Conservation (phyloP, 2,329 filamentous ascomycete species). For the Ambrosiella xylebori region DNA sequence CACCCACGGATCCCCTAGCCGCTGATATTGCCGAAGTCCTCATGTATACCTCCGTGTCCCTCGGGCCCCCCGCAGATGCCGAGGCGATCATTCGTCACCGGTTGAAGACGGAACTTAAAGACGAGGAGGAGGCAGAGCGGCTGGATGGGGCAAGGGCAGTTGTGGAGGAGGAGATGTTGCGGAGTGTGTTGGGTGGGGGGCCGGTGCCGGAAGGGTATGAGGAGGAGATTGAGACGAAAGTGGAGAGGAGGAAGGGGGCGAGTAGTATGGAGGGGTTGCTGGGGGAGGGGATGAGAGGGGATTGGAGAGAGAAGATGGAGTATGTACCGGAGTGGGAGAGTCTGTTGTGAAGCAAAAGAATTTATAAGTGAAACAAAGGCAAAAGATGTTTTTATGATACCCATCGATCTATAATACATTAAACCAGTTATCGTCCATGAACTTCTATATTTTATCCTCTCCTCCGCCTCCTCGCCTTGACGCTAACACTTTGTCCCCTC, state of each 20-base stretch:
- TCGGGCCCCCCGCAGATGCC: conserved; percentile 22
- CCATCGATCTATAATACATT: not conserved
- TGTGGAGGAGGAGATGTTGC: conserved; percentile 28
- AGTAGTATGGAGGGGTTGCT: conserved; percentile 16
- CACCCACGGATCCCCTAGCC: conserved; percentile 10
- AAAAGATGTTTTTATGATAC: not conserved
- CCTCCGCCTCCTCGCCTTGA: not conserved
- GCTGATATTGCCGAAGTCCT: conserved; percentile 22
- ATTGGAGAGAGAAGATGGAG: conserved; percentile 24
- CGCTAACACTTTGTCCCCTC: not conserved
- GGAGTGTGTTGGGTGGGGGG: conserved; percentile 25
- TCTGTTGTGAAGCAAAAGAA: not conserved
- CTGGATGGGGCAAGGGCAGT: conserved; percentile 25
- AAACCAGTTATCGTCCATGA: not conserved
- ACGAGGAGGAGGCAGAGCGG: conserved; percentile 28
- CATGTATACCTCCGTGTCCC: conserved; percentile 24
- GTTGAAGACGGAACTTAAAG: conserved; percentile 25
- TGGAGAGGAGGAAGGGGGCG: conserved; percentile 17
- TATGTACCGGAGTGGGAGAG: conserved; percentile 29
- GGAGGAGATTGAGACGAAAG: conserved; percentile 13
- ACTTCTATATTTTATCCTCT: not conserved
- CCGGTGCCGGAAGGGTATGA: conserved; percentile 21
- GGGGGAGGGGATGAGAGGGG: not conserved
- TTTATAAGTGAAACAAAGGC: conserved; percentile 2
- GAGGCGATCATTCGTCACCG: conserved; percentile 22